Percentiles rank a stretch among this genome's conserved stretches.
Evolutionary conservation across 768 basidiomycete species (phyloP).

Genomic region (Paxillus involutus): DNA sequence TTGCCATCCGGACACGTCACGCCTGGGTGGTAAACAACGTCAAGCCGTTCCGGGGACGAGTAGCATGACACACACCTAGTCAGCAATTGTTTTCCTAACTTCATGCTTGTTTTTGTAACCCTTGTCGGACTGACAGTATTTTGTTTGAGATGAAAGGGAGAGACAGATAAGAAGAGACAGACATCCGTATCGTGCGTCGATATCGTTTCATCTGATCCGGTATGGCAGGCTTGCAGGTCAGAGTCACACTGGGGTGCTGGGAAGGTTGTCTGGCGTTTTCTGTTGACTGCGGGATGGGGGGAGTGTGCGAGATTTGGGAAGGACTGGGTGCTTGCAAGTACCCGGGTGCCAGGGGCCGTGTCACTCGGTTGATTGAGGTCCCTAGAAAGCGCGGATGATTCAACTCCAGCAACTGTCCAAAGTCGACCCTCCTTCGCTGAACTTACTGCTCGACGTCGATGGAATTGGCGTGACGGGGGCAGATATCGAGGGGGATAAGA

Average conservation of each 20-base stretch:
- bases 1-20: neutral
- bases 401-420: neutral
- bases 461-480: neutral
- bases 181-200: neutral
- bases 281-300: neutral
- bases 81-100: neutral
- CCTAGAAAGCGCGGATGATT: neutral
- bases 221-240: neutral
- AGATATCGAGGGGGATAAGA: neutral
- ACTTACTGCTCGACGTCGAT: neutral
- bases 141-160: neutral
- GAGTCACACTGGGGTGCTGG: neutral
- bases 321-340: neutral
- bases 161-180: neutral
- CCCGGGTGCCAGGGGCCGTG: neutral
- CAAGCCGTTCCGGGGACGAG: neutral
- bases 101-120: neutral
- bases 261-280: neutral
- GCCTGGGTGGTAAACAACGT: neutral
- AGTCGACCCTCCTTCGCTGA: neutral
- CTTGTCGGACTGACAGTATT: neutral
- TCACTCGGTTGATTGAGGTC: neutral
- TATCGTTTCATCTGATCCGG: neutral
- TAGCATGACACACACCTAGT: neutral
- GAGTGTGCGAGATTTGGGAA: neutral